Evolutionary conservation across 2,329 filamentous ascomycete species (phyloP).

Genomic region (Chrysosporium keratinophilum): DNA sequence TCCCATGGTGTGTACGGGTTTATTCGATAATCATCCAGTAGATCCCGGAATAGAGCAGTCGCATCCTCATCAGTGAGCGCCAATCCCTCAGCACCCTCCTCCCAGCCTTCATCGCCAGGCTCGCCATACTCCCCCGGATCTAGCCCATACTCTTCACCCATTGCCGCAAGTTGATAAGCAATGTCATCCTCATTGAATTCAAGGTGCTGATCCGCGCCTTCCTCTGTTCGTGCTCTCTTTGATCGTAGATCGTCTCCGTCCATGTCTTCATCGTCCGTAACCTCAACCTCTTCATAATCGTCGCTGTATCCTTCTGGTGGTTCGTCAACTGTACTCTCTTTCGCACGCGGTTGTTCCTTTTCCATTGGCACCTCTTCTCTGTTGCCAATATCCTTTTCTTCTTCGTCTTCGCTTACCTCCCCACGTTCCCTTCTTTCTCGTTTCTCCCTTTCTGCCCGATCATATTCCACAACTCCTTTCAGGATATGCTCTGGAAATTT

Average conservation of each 20-base stretch:
- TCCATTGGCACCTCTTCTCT: constrained; percentile 8
- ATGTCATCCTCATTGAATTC: constrained; percentile 95
- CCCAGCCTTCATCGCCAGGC: constrained; percentile 39
- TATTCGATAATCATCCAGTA: constrained; percentile 71
- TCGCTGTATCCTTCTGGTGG: constrained; percentile 46
- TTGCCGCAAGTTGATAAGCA: constrained; percentile 77
- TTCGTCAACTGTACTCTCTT: constrained; percentile 14
- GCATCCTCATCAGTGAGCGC: constrained; percentile 66
- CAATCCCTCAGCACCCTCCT: constrained; percentile 58
- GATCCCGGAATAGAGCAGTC: constrained; percentile 66
- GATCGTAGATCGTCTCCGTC: constrained; percentile 41
- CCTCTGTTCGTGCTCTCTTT: constrained; percentile 45
- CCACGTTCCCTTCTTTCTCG: constrained; percentile 45
- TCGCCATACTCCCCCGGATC: constrained; percentile 68
- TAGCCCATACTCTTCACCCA: constrained; percentile 75
- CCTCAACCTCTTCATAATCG: constrained; percentile 69
- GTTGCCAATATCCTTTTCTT: constrained; percentile 9
- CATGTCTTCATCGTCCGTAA: constrained; percentile 52
- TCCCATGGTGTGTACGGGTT: constrained; percentile 91
- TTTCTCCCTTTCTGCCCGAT: constrained; percentile 59
- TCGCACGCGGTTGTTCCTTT: background rate
- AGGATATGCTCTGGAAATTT: constrained; percentile 81
- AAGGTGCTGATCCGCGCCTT: constrained; percentile 42
- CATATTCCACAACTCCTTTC: constrained; percentile 60
- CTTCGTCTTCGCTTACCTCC: constrained; percentile 18